These are phyloP conservation scores for Hygrocybe punicea DNA, from an alignment of 768 basidiomycete genomes.

Conservation along the genomic window DNA sequence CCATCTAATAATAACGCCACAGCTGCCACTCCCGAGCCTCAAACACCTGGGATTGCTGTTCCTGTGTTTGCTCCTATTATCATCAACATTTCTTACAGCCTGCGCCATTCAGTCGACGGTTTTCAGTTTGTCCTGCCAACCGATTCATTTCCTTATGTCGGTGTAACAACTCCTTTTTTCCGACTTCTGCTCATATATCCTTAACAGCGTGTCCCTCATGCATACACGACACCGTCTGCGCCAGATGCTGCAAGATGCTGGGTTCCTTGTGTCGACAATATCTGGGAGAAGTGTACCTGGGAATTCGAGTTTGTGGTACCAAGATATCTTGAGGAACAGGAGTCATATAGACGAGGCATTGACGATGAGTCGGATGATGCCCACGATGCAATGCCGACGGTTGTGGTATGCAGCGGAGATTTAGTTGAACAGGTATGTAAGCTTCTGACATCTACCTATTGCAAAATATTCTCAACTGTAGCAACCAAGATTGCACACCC, in stretches of 20 bases:
- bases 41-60: constrained; percentile 50
- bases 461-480: background rate
- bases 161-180: constrained; percentile 28
- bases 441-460: background rate
- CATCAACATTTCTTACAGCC: constrained; percentile 74
- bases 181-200: constrained; percentile 11
- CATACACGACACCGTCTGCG: constrained; percentile 82
- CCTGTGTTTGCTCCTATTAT: constrained; percentile 74
- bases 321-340: constrained; percentile 67
- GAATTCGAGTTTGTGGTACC: constrained; percentile 97
- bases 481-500: constrained; percentile 82
- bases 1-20: background rate
- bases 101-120: constrained; percentile 80
- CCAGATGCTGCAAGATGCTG: constrained; percentile 94
- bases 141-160: constrained; percentile 80
- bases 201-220: constrained; percentile 83
- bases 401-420: constrained; percentile 93
- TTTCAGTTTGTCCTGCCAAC: constrained; percentile 79
- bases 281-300: constrained; percentile 98
- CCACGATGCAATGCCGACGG: constrained; percentile 65
- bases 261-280: constrained; percentile 94
- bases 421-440: constrained; percentile 83
- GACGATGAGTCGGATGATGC: constrained; percentile 51
- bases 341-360: constrained; percentile 18
- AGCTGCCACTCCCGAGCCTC: constrained; percentile 83